Conservation (phyloP, 768 basidiomycete genomes). For the Podaxis mareebaensis region DNA sequence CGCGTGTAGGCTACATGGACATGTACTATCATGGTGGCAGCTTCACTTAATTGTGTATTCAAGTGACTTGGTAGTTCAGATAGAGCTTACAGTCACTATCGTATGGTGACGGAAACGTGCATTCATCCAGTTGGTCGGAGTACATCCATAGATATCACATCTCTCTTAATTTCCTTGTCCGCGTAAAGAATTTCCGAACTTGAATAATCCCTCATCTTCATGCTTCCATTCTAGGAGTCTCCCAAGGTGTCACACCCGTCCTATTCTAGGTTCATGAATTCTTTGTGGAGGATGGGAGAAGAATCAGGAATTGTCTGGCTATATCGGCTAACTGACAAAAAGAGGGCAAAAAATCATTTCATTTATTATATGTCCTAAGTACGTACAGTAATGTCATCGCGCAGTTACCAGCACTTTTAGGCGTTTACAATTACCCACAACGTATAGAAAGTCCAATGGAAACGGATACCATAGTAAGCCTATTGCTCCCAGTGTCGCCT, state of each 20-base stretch:
- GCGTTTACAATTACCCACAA: background rate
- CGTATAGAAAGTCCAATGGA: background rate
- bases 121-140: background rate
- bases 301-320: no score
- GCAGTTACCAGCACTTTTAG: background rate
- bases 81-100: background rate
- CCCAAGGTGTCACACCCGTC: no score
- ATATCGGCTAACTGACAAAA: no score
- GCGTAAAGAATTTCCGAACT: no score
- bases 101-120: no score
- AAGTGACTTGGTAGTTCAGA: background rate
- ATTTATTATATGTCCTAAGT: slow-evolving; percentile 8
- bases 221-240: no score
- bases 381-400: slow-evolving; percentile 8
- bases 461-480: background rate
- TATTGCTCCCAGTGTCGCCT: slow-evolving; percentile 77
- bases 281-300: no score
- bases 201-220: no score
- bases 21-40: no score
- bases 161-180: no score
- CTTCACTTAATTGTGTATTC: background rate
- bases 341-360: background rate
- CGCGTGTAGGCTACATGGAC: background rate
- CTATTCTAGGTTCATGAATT: no score
- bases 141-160: background rate